These are phyloP conservation scores for Pleodorina starrii DNA, from an alignment of 139 green algal genomes.

Conservation along the genomic window DNA sequence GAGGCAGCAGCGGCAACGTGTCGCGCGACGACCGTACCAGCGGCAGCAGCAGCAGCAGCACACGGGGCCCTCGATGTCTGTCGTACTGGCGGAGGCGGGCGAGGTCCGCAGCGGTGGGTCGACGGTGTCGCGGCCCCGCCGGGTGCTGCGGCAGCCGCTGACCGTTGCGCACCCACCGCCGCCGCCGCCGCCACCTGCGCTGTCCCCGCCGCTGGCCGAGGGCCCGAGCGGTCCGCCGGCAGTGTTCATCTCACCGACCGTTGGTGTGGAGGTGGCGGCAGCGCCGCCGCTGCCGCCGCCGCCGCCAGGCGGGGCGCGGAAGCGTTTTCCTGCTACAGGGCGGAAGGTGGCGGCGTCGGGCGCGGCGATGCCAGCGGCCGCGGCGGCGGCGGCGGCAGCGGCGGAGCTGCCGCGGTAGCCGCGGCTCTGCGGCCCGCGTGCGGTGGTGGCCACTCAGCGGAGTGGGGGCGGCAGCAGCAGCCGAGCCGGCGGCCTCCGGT, in stretches of 20 bases:
- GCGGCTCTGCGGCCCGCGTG: not conserved
- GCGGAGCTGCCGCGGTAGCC: not conserved
- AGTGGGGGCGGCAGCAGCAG: not conserved
- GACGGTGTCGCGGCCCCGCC: not conserved
- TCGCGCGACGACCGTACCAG: not conserved
- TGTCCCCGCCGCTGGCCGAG: too few relatives aligned
- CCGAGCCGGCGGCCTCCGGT: too few relatives aligned
- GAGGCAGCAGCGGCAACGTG: not conserved
- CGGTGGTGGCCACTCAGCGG: not conserved
- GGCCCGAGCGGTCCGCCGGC: too few relatives aligned
- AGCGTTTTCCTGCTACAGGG: not conserved
- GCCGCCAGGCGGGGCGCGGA: too few relatives aligned
- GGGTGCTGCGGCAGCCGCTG: not conserved
- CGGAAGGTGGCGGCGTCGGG: not conserved
- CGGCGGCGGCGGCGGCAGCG: not conserved
- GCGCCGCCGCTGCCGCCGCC: not conserved
- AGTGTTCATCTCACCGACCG: not conserved
- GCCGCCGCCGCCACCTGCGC: too few relatives aligned
- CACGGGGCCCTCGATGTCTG: not conserved
- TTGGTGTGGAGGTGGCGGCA: not conserved
- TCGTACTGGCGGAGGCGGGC: slow-evolving; percentile 24
- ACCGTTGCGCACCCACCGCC: too few relatives aligned
- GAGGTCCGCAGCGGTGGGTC: slow-evolving; percentile 21
- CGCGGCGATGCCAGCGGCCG: not conserved
- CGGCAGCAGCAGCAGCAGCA: not conserved